Evolutionary conservation across 108 stramenopile species (phyloP), one percentile per base, ranked within the genome.

Genomic region (Pseudonitzschia delicatissima): DNA sequence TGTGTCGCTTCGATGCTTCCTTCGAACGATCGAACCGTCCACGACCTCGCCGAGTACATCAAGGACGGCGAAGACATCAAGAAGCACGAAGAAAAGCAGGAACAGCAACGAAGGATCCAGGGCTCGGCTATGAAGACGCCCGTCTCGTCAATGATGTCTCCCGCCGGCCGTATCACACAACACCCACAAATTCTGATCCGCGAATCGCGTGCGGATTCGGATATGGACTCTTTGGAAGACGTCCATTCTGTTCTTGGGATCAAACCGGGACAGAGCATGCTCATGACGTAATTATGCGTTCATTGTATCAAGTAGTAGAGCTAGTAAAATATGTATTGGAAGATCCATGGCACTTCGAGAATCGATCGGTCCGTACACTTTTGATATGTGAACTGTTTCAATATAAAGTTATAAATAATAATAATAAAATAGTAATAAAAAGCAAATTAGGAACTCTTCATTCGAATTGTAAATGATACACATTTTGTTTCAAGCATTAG

Each of bases 1-100:
- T 74, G 73, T 39, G 79, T 80, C 0, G 75, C 79, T 27, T 62
- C 21, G 45, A 64, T 80, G 40, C 49, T 80, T 36, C 79, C 79
- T 3, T 65, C 49, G 18, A 69, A 75, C 47, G 45, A 62, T n/a
- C 42, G 57, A 12, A 66, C 68, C 40, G 55, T 65, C 33, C 20
- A 61, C 23, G 79, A 80, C 18, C 53, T 80, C 18, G 36, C 65
- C 15, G 64, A 67, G 29, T 77, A 62, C 66, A 77, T 71, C 64
- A 65, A 77, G 55, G 76, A 77, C 23, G 76, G 69, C 9, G 64
- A 69, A 51, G 39, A 39, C 15, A 61, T 61, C 25, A 6, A 26
- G 31, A 61, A 42, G 32, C 60, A 42, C 11, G 39, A 42, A 26
- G 31, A 55, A 17, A 55, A 55, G 32, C 33, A 61, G 37, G 20